Conservation (phyloP, 768 basidiomycete genomes). For the Leccinum sublutescens region DNA sequence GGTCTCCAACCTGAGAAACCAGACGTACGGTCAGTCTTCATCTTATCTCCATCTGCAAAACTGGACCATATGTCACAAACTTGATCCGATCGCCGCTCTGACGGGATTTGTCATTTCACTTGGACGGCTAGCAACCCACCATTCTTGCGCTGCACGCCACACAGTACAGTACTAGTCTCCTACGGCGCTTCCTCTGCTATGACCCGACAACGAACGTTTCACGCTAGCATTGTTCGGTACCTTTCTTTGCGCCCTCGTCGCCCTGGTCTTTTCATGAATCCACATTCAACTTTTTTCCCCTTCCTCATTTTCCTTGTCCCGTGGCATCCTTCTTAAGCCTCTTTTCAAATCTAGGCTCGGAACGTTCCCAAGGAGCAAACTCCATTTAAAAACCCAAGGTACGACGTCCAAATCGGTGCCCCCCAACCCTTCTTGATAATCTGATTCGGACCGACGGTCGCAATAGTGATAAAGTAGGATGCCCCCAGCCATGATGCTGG, state of each 20-base stretch:
- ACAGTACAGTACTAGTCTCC: not conserved
- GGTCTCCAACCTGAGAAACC: not conserved
- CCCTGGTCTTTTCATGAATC: too few species aligned
- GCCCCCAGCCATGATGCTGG: too few species aligned
- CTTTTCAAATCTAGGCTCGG: too few species aligned
- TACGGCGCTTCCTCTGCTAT: not conserved
- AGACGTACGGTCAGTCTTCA: not conserved
- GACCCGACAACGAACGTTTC: not conserved
- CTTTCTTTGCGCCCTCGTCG: not conserved
- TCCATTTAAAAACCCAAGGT: too few species aligned
- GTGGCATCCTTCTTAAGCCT: too few species aligned
- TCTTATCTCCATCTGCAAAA: not conserved
- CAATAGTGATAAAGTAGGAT: too few species aligned
- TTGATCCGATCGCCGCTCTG: not conserved
- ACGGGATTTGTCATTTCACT: not conserved
- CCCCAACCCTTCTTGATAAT: too few species aligned
- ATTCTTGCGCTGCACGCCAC: not conserved
- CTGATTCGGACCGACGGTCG: too few species aligned
- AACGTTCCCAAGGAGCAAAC: too few species aligned
- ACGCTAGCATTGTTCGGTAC: not conserved
- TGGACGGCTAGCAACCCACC: not conserved
- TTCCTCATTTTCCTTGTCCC: too few species aligned
- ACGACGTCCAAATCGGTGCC: too few species aligned
- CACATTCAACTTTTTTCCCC: too few species aligned
- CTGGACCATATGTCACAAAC: not conserved